Evolutionary conservation across 768 basidiomycete species (phyloP).

Genomic region (Russula griseocarnosa): DNA sequence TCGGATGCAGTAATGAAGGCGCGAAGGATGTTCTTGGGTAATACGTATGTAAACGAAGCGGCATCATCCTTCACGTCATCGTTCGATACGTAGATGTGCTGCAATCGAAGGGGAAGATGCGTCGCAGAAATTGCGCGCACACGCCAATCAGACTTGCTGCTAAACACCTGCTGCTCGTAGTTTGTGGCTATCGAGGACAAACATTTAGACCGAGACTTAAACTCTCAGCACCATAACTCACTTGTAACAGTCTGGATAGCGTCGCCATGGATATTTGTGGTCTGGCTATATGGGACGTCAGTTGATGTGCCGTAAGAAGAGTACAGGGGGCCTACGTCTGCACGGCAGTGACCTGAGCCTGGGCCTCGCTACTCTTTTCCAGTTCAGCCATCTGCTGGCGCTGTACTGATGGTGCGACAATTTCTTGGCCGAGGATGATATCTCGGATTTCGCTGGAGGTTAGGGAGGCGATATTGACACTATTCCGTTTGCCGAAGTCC

Average conservation of each 20-base stretch:
- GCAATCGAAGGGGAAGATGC: slow-evolving; percentile 90
- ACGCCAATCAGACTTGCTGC: slow-evolving; percentile 99
- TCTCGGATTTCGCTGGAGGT: slow-evolving; percentile 96
- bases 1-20: slow-evolving; percentile 93
- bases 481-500: slow-evolving; percentile 99
- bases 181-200: slow-evolving; percentile 61
- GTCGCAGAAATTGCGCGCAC: slow-evolving; percentile 97
- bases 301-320: slow-evolving; percentile 15
- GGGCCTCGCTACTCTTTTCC: slow-evolving; percentile 94
- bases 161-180: slow-evolving; percentile 98
- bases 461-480: slow-evolving; percentile 95
- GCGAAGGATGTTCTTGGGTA: slow-evolving; percentile 94
- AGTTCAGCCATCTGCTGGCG: slow-evolving; percentile 99
- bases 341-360: slow-evolving; percentile 90
- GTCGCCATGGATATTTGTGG: slow-evolving; percentile 96
- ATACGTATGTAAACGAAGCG: slow-evolving; percentile 87
- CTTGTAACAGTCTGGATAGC: slow-evolving; percentile 93
- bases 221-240: slow-evolving; percentile 36
- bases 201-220: not conserved
- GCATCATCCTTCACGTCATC: slow-evolving; percentile 99
- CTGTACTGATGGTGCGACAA: slow-evolving; percentile 91
- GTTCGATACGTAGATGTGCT: slow-evolving; percentile 98
- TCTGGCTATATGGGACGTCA: slow-evolving; percentile 51
- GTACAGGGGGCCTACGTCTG: slow-evolving; percentile 58
- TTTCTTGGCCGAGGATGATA: slow-evolving; percentile 98